A percentile compares a stretch with the other conserved stretches of the same genome.
These are phyloP conservation scores for Phytophthora colocasiae DNA, from an alignment of 352 stramenopile genomes.

Conservation along the genomic window DNA sequence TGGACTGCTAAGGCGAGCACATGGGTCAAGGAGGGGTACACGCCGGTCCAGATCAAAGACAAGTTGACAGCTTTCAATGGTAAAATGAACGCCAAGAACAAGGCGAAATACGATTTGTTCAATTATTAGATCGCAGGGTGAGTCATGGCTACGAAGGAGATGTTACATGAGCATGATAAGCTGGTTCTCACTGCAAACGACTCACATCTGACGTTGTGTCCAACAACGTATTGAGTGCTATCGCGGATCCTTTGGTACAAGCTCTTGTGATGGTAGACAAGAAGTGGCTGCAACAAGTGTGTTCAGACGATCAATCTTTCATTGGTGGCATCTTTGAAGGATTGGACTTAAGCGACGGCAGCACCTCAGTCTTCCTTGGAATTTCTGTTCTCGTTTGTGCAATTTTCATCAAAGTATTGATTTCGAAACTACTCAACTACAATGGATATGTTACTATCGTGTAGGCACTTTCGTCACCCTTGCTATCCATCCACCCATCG, in stretches of 20 bases:
- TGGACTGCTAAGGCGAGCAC: too few relatives aligned
- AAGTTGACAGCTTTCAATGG: too few relatives aligned
- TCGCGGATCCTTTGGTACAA: conserved; percentile 42
- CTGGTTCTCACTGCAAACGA: too few relatives aligned
- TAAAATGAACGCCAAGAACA: too few relatives aligned
- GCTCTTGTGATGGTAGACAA: conserved; percentile 43
- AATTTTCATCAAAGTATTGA: conserved; percentile 63
- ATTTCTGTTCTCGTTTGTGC: not conserved
- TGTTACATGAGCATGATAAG: too few relatives aligned
- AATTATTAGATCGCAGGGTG: too few relatives aligned
- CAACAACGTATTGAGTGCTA: not conserved
- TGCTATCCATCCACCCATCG: conserved; percentile 88
- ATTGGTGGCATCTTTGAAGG: conserved; percentile 42
- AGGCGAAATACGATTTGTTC: too few relatives aligned
- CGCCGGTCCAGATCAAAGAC: too few relatives aligned
- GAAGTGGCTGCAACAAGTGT: conserved; percentile 34
- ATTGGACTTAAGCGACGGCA: conserved; percentile 37
- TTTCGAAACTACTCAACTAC: conserved; percentile 85
- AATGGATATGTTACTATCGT: conserved; percentile 88
- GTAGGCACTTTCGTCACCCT: conserved; percentile 85
- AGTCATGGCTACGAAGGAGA: too few relatives aligned
- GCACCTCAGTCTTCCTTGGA: conserved; percentile 34
- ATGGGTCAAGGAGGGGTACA: too few relatives aligned
- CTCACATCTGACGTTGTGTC: too few relatives aligned
- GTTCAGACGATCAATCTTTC: conserved; percentile 32